Evolutionary conservation across 139 green algal species (phyloP).

Genomic region (Parachlorella kessleri): DNA sequence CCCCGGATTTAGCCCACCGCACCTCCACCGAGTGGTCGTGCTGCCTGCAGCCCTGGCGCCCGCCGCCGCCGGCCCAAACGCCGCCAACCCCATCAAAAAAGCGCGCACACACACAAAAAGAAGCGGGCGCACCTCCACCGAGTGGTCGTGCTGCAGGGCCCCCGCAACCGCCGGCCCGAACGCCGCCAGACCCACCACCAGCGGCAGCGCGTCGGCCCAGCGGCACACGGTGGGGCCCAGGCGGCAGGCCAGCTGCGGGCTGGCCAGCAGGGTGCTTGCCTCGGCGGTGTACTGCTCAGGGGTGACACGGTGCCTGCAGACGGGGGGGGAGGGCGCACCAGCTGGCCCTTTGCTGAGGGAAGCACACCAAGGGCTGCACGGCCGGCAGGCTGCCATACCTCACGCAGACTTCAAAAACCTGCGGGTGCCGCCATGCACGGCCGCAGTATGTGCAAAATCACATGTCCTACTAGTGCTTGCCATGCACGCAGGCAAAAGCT

Average conservation of each 20-base stretch:
- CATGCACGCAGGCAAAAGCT: no score
- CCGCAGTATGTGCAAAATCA: no score
- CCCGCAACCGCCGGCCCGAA: not conserved
- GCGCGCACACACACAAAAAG: not conserved
- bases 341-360: no score
- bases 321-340: no score
- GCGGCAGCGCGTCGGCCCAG: not conserved
- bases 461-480: no score
- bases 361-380: no score
- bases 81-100: not conserved
- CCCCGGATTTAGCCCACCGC: constrained; percentile 1
- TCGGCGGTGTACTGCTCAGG: constrained; percentile 2
- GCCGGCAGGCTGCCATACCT: no score
- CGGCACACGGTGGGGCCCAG: not conserved
- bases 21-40: no score
- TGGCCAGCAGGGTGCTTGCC: not conserved
- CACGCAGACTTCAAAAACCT: no score
- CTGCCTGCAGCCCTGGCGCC: no score
- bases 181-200: not conserved
- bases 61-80: not conserved
- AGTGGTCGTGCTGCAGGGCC: not conserved
- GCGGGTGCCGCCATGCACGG: no score
- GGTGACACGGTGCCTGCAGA: constrained; percentile 17
- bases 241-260: not conserved
- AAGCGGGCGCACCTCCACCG: constrained; percentile 23